These are phyloP conservation scores for Tulasnella sp. DNA, from an alignment of 768 basidiomycete genomes.

Conservation along the genomic window DNA sequence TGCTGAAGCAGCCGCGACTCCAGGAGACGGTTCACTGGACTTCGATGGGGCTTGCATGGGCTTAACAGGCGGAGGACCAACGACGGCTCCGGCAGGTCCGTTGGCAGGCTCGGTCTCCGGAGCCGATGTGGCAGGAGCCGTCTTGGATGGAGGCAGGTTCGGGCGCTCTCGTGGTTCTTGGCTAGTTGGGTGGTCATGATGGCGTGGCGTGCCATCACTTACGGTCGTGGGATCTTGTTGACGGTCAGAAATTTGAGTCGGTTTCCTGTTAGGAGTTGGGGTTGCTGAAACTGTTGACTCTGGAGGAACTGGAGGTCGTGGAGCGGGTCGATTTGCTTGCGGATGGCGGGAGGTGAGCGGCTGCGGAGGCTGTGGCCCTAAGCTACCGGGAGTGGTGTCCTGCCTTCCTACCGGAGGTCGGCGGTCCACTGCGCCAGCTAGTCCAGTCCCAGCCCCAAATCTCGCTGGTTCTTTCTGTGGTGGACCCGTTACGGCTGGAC, in stretches of 20 bases:
- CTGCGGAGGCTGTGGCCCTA: too few species aligned
- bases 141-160: too few species aligned
- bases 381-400: background rate
- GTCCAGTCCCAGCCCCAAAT: constrained; percentile 90
- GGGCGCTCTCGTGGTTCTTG: too few species aligned
- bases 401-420: background rate
- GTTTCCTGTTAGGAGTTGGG: too few species aligned
- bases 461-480: constrained; percentile 53
- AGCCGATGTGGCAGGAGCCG: constrained; percentile 49
- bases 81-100: constrained; percentile 56
- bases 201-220: too few species aligned
- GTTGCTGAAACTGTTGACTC: too few species aligned
- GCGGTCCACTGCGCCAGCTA: constrained; percentile 54
- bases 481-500: background rate
- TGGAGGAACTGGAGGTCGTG: constrained; percentile 42
- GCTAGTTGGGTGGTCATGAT: too few species aligned
- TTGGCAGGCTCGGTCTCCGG: constrained; percentile 53
- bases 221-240: too few species aligned
- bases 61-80: constrained; percentile 66
- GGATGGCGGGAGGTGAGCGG: background rate
- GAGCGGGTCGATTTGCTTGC: constrained; percentile 30
- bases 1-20: constrained; percentile 71
- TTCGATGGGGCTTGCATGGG: constrained; percentile 79
- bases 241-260: too few species aligned
- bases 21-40: constrained; percentile 48